Evolutionary conservation across 139 green algal genomes (phyloP), one percentile per base, ranked within the genome.

Genomic region (Chlorella sp.): DNA sequence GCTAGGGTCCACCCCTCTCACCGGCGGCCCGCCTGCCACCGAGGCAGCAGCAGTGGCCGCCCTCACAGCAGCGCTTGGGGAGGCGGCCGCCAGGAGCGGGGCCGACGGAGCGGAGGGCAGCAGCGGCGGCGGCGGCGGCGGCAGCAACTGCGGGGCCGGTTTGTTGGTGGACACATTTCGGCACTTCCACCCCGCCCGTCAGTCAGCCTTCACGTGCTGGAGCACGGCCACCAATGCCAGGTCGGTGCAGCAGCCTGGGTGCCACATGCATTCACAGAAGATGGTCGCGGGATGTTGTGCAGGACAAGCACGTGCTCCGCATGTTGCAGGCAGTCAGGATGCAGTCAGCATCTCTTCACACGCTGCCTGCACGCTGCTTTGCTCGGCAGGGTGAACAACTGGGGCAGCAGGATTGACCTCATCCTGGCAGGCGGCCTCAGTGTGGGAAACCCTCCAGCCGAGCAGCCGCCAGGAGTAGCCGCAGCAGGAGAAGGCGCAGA

Each of bases 151-250:
- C 38, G 5, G 32, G 60, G 28, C 28, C 11, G n/a, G 36, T 28
- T 54, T 70, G 1, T 87, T 93, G 26, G 78, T 91, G 28, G 92
- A 95, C 36, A 84, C 85, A 20, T 95, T 95, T 73, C 73, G 92
- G 7, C 48, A 84, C 20, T 91, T 93, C 80, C 83, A 92, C 69
- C 92, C 92, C 0, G n/a, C n/a, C 83, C 91, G 92, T 56, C 80
- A 32, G 0, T 34, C 88, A 22, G 95, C 93, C 0, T 98, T 90
- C 86, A 97, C 94, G 2, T 97, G 94, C 85, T 98, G 95, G 95
- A 92, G 77, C 76, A 91, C 88, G 8, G 76, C 83, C 22, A 91
- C 86, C 0, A 88, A 41, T 1, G 94, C 93, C 17, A 58, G 73
- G 44, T 79, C 73, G 64, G 44, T 9, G 24, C 41, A 36, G 16